Evolutionary conservation across 1,139 yeast genomes (phyloP).

Genomic region (Saccharomyces hybrid): DNA sequence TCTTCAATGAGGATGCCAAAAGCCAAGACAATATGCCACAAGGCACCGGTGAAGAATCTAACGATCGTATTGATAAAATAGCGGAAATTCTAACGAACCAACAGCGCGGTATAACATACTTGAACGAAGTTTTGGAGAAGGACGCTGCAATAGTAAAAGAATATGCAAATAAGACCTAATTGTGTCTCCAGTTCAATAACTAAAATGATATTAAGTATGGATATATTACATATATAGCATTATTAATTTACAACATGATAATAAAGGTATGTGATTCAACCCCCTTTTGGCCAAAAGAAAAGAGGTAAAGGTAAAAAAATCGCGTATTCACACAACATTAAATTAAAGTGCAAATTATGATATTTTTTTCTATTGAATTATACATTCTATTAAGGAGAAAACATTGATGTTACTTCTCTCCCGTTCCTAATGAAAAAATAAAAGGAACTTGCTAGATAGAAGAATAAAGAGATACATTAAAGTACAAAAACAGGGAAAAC

Average conservation of each 20-base stretch:
- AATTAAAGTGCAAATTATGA: background rate
- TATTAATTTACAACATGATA: background rate
- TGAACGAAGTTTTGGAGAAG: slow-evolving; percentile 66
- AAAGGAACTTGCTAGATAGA: background rate
- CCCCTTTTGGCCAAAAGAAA: no score
- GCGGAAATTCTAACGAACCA: slow-evolving; percentile 73
- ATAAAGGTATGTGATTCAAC: no score
- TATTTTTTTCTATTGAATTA: background rate
- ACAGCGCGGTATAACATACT: slow-evolving; percentile 79
- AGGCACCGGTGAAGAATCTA: slow-evolving; percentile 37
- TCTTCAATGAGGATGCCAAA: slow-evolving; percentile 26
- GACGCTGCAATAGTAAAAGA: slow-evolving; percentile 37
- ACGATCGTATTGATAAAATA: slow-evolving; percentile 57
- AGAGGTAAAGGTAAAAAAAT: no score
- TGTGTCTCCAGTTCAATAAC: background rate
- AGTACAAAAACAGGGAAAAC: no score
- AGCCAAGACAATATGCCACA: slow-evolving; percentile 7
- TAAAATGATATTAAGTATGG: background rate
- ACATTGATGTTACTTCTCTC: background rate
- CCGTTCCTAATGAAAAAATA: background rate
- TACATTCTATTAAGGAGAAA: background rate
- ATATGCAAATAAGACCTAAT: background rate
- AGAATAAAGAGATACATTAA: background rate
- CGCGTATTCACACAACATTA: background rate
- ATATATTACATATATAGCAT: background rate